These are phyloP conservation scores for Achaetomiella virescens DNA, from an alignment of 495 filamentous ascomycete species.

Conservation along the genomic window DNA sequence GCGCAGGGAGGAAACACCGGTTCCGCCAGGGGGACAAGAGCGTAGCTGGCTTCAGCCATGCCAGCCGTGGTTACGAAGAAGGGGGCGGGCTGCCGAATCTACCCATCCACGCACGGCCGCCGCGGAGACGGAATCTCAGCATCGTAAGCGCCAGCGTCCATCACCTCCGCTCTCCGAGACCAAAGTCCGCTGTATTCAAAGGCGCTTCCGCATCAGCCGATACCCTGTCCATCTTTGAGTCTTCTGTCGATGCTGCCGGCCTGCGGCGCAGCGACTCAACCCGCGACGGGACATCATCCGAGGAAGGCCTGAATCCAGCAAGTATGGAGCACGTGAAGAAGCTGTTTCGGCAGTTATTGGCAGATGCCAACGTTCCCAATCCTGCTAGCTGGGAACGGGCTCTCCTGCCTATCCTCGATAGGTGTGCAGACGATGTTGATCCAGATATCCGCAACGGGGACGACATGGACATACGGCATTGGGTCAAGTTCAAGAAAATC, in stretches of 20 bases:
- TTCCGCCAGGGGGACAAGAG: slow-evolving; percentile 67
- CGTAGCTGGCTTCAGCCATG: slow-evolving; percentile 53
- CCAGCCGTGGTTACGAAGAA: slow-evolving; percentile 48
- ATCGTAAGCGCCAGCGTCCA: slow-evolving; percentile 61
- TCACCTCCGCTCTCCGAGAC: slow-evolving; percentile 61
- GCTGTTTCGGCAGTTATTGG: slow-evolving; percentile 74
- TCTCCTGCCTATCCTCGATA: slow-evolving; percentile 81
- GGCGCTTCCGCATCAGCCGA: slow-evolving; percentile 38
- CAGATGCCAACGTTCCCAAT: slow-evolving; percentile 68
- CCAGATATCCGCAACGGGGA: slow-evolving; percentile 84
- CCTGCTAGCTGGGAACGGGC: slow-evolving; percentile 80
- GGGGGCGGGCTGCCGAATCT: slow-evolving; percentile 26
- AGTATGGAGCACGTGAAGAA: slow-evolving; percentile 83
- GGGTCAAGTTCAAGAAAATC: slow-evolving; percentile 95
- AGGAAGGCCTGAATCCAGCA: slow-evolving; percentile 74
- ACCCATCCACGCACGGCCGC: slow-evolving; percentile 51
- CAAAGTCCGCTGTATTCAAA: slow-evolving; percentile 39
- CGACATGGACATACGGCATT: slow-evolving; percentile 97
- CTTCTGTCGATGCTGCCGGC: slow-evolving; percentile 21
- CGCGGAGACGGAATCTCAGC: slow-evolving; percentile 71
- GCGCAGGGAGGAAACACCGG: slow-evolving; percentile 65
- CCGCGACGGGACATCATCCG: slow-evolving; percentile 65
- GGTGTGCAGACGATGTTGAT: slow-evolving; percentile 90
- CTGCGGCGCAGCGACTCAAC: slow-evolving; percentile 80
- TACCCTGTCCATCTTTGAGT: slow-evolving; percentile 35